Evolutionary conservation across 441 rosid species (phyloP).

Genomic region (Erysimum cheiri): DNA sequence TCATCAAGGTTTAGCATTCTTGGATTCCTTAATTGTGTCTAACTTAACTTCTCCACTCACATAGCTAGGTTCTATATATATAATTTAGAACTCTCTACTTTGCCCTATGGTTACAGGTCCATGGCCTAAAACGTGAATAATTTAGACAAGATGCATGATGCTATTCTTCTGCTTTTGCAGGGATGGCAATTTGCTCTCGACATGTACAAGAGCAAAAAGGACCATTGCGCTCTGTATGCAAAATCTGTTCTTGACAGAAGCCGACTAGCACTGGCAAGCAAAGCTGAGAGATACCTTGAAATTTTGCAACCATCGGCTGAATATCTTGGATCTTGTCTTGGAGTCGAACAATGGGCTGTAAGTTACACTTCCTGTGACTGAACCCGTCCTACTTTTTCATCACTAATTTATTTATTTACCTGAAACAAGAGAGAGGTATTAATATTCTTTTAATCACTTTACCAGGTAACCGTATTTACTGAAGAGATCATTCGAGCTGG

Average conservation of each 20-base stretch:
- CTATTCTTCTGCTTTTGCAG: slow-evolving; percentile 49
- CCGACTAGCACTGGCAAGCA: slow-evolving; percentile 85
- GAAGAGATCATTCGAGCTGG: slow-evolving; percentile 98
- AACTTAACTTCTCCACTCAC: slow-evolving; percentile 1
- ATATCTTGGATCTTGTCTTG: slow-evolving; percentile 91
- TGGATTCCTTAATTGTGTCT: slow-evolving; percentile 6
- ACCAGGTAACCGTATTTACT: slow-evolving; percentile 86
- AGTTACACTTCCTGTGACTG: slow-evolving; percentile 45
- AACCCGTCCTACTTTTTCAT: slow-evolving; percentile 23
- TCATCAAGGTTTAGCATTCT: slow-evolving; percentile 20
- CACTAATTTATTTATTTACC: slow-evolving; percentile 10
- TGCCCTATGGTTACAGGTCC: slow-evolving; percentile 13
- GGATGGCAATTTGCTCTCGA: slow-evolving; percentile 81
- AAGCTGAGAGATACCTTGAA: slow-evolving; percentile 88
- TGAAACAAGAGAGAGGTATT: slow-evolving; percentile 15
- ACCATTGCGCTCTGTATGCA: slow-evolving; percentile 90
- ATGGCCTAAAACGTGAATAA: slow-evolving; percentile 17
- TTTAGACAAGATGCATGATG: slow-evolving; percentile 21
- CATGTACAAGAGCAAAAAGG: slow-evolving; percentile 66
- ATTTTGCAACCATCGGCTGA: slow-evolving; percentile 95
- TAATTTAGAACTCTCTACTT: slow-evolving; percentile 2
- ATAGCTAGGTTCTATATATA: neutral
- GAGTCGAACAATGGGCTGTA: slow-evolving; percentile 92
- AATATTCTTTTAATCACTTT: slow-evolving; percentile 32
- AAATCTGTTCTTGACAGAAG: slow-evolving; percentile 98